Percentiles rank a stretch among this genome's conserved stretches.
These are phyloP conservation scores for Ceratobasidium sp. DNA, from an alignment of 1,284 basidiomycete genomes.

Conservation along the genomic window DNA sequence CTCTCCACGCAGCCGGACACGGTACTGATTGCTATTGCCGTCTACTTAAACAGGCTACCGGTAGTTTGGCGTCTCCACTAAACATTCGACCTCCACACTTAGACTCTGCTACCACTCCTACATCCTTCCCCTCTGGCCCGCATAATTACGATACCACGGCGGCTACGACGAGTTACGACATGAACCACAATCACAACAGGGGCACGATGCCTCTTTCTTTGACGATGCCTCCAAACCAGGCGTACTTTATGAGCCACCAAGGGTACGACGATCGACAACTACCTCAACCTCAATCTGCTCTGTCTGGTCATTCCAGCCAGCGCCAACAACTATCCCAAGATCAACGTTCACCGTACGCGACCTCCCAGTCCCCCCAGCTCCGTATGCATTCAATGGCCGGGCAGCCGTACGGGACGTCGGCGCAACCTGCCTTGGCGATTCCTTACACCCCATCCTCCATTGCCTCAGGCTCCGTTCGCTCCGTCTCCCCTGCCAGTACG, in stretches of 20 bases:
- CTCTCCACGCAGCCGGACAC: conserved; percentile 3
- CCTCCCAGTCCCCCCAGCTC: conserved; percentile 9
- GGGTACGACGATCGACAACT: conserved; percentile 13
- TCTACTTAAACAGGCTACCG: conserved; percentile 20
- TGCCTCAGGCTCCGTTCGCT: conserved; percentile 23
- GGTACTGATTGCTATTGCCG: conserved; percentile 2
- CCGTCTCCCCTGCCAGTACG: conserved; percentile 29
- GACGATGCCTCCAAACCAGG: background rate
- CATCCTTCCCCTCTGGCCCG: conserved; percentile 1
- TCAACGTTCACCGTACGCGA: background rate
- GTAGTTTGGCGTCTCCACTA: conserved; percentile 27
- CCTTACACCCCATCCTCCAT: conserved; percentile 31
- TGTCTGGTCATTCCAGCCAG: background rate
- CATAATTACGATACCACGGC: conserved; percentile 7
- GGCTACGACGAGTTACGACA: conserved; percentile 5
- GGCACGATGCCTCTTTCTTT: conserved; percentile 2
- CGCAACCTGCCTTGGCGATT: conserved; percentile 3
- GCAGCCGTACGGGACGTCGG: conserved; percentile 9
- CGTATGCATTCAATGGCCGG: conserved; percentile 12
- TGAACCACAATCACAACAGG: conserved; percentile 25
- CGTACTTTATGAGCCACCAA: conserved; percentile 4
- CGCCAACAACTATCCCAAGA: background rate
- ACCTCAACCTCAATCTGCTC: background rate
- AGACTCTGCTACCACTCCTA: conserved; percentile 14
- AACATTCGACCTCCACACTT: conserved; percentile 16